Evolutionary conservation across 495 filamentous ascomycete species (phyloP), one percentile per base, ranked within the genome.

Genomic region (Hyaloscypha finlandica): DNA sequence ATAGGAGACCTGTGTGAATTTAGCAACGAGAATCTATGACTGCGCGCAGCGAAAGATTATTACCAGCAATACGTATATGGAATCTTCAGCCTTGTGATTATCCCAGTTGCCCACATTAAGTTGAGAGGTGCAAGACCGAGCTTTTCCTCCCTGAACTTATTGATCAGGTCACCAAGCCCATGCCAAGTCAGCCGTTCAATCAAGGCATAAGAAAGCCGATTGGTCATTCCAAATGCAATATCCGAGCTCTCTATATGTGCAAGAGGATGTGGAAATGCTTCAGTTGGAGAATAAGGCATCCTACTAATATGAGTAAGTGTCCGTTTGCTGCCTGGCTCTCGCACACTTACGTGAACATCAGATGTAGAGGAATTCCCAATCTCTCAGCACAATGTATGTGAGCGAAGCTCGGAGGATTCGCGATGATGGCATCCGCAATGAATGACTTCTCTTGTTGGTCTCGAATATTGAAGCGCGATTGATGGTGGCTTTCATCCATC

Each of bases 101-200:
- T 73, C 0, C 87, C 87, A 0, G 87, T 85, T 11, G 86, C 87
- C 88, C 86, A 89, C 11, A 89, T 74, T 9, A 85, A 79, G 1
- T 84, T 86, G n/a, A 92, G 79, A 2, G 88, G 85, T 63, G 90
- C 86, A 6, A 92, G 78, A 14, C 83, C 84, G 5, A 92, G 77
- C 16, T 80, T 81, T 57, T 84, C 81, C 25, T 80, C 75, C 9
- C 90, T 81, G 68, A 90, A 91, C 11, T 84, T 79, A 72, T 93
- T 93, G 69, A 92, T 85, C 6, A 93, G 75, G 69, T 92, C 89
- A 8, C 90, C 90, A 4, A 92, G 79, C 37, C 62, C 89, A 71
- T 92, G 88, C 89, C 89, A 92, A 55, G 88, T 87, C 82, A 93
- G 85, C 79, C 89, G 84, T 64, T 93, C 90, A 14, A 93, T 85